Evolutionary conservation across 2,329 filamentous ascomycete species (phyloP), one percentile per base, ranked within the genome.

Genomic region (Diaporthe sp.): DNA sequence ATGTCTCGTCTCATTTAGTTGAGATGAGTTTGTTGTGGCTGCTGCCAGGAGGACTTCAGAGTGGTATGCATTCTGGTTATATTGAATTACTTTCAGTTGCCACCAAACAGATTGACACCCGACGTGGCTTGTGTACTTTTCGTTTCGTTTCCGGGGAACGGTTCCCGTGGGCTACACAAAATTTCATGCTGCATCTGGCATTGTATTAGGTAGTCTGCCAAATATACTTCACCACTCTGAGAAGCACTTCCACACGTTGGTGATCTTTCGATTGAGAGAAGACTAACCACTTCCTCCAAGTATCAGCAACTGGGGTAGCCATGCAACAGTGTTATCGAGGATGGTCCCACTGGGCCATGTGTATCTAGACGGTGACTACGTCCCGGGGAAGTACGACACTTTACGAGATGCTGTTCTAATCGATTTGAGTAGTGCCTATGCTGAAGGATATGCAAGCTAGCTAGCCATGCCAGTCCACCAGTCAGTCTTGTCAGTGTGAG

Each of bases 61-160:
- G 45, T 66, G 52, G 54, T 55, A 67, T 73, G 22, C 50, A 22
- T 25, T 60, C 35, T 33, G 47, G 30, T 58, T 54, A 35, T 22
- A 35, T 61, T 69, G 25, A 35, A 22, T 38, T 50, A 25, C 35
- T 64, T 40, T 42, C 57, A 54, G 28, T 50, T 30, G 69, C 69
- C 69, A 64, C 69, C 45, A 52, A 60, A 35, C 72, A 76, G 74
- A 76, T 72, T 76, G 74, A 74, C 72, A n/a, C 38, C 38, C 54
- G 61, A 30, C 33, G 74, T 71, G 74, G 66, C 40, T 68, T 60
- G 30, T 69, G 35, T 42, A 35, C 28, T 69, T 25, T 73, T 57
- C 30, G 55, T 42, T 72, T 38, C 38, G 45, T 52, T 64, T 25
- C n/a, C 9, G 69, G 68, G 25, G 42, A 30, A 47, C 8, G 19